phyloP scores from a whole-genome alignment of 164 flowering plant species.

The Houttuynia cordata region DNA sequence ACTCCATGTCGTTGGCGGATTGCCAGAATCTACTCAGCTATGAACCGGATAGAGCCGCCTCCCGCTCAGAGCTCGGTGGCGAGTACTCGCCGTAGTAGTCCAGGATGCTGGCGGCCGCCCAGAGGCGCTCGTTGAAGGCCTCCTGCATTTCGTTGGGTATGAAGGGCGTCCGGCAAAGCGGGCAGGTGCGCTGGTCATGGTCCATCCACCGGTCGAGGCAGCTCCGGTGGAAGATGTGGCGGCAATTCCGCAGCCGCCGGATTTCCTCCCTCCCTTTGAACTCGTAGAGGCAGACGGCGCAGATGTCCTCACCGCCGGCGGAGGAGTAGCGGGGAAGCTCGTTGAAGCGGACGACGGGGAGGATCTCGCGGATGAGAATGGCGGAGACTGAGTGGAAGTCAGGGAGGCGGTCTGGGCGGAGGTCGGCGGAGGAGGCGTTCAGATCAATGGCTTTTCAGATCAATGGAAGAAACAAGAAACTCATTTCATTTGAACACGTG shows the following conservation, averaged over 20 bases:
- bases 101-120: slow-evolving; percentile 50
- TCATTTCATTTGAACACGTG: too few relatives aligned
- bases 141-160: slow-evolving; percentile 45
- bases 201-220: slow-evolving; percentile 94
- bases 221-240: slow-evolving; percentile 65
- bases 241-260: slow-evolving; percentile 60
- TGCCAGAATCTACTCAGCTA: background rate
- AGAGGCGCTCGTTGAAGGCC: slow-evolving; percentile 58
- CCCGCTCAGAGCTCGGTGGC: slow-evolving; percentile 1
- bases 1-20: background rate
- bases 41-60: background rate
- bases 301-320: slow-evolving; percentile 31
- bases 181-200: slow-evolving; percentile 79
- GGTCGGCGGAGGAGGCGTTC: slow-evolving; percentile 13
- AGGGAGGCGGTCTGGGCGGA: slow-evolving; percentile 12
- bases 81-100: slow-evolving; percentile 37
- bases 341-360: slow-evolving; percentile 51
- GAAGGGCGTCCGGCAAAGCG: slow-evolving; percentile 66
- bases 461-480: too few relatives aligned
- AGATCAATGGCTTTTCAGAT: too few relatives aligned
- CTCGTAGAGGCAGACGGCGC: slow-evolving; percentile 83
- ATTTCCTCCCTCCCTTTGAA: slow-evolving; percentile 57
- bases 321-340: slow-evolving; percentile 14
- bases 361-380: slow-evolving; percentile 53
- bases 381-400: slow-evolving; percentile 46